These are phyloP conservation scores for Torulaspora franciscae DNA, from an alignment of 805 yeast species.

Conservation along the genomic window DNA sequence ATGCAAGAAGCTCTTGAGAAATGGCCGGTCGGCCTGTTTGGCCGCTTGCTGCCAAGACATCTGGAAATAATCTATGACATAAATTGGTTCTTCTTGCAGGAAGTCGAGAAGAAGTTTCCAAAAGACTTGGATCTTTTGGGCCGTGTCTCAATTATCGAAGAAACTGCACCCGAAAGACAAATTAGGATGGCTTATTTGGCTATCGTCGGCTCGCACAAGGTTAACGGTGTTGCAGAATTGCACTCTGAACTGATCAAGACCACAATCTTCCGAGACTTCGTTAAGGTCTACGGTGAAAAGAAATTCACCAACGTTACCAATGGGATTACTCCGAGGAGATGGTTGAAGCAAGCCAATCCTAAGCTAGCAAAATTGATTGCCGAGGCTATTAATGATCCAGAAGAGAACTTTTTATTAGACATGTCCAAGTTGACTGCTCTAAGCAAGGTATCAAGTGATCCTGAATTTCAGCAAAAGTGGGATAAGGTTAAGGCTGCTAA, in stretches of 20 bases:
- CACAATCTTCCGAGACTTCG: constrained; percentile 87
- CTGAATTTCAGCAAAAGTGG: constrained; percentile 66
- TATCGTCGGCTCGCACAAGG: constrained; percentile 85
- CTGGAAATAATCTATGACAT: constrained; percentile 84
- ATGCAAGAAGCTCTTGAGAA: constrained; percentile 93
- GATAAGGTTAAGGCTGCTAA: constrained; percentile 61
- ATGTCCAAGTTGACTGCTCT: constrained; percentile 62
- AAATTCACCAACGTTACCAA: constrained; percentile 90
- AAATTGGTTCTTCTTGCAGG: constrained; percentile 70
- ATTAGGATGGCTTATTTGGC: constrained; percentile 92
- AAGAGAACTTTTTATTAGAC: constrained; percentile 63
- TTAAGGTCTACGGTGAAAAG: constrained; percentile 70
- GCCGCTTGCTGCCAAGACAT: constrained; percentile 81
- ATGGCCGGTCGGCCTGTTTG: constrained; percentile 85
- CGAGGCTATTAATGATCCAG: constrained; percentile 52
- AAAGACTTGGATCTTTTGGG: constrained; percentile 55
- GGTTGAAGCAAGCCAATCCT: constrained; percentile 94
- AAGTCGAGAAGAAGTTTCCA: constrained; percentile 73
- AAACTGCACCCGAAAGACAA: constrained; percentile 62
- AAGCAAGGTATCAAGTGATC: constrained; percentile 63
- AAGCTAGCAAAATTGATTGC: constrained; percentile 67
- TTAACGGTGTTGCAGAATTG: constrained; percentile 92
- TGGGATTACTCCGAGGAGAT: constrained; percentile 94
- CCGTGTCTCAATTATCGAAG: constrained; percentile 82
- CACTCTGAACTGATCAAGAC: constrained; percentile 88